Evolutionary conservation across 345 rosid species (phyloP).

Genomic region (Atalantia buxifolia): DNA sequence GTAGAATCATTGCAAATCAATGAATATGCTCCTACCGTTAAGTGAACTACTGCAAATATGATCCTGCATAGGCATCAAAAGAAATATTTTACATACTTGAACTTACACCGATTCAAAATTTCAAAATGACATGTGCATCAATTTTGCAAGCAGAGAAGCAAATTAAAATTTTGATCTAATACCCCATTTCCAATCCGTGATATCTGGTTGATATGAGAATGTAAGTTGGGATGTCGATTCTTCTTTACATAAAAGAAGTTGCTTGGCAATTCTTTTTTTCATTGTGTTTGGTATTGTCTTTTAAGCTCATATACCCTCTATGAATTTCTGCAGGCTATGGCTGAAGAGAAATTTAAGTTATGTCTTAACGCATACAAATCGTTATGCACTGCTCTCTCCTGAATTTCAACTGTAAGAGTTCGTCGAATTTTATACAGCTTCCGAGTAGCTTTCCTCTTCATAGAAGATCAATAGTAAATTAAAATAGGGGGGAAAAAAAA

Average conservation of each 20-base stretch:
- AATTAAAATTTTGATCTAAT: background rate
- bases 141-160: background rate
- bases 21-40: background rate
- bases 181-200: background rate
- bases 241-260: background rate
- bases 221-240: background rate
- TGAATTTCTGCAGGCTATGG: conserved; percentile 49
- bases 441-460: background rate
- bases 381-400: conserved; percentile 53
- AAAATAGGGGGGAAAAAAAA: background rate
- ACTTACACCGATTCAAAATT: background rate
- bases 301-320: background rate
- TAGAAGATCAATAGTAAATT: background rate
- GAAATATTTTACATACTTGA: background rate
- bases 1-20: background rate
- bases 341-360: conserved; percentile 84
- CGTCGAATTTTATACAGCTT: background rate
- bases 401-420: background rate
- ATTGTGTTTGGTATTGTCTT: background rate
- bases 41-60: background rate
- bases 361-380: conserved; percentile 83
- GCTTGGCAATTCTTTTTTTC: background rate
- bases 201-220: background rate
- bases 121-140: background rate
- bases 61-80: background rate